Conservation (phyloP, 768 basidiomycete species). For the Naganishia randhawae region DNA sequence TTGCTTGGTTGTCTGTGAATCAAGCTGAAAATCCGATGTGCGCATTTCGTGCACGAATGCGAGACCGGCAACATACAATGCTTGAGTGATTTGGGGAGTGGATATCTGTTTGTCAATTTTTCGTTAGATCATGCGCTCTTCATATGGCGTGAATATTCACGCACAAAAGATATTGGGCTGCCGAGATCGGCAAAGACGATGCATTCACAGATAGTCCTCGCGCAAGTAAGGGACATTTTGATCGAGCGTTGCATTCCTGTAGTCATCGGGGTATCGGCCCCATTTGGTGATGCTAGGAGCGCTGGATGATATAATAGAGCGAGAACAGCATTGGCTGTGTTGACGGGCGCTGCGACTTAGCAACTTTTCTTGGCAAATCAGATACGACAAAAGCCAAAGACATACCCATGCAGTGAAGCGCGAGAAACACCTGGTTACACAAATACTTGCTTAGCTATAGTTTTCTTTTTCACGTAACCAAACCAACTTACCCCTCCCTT, state of each 20-base stretch:
- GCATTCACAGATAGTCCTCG: slow-evolving; percentile 47
- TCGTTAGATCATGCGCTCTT: neutral
- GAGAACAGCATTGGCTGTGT: slow-evolving; percentile 46
- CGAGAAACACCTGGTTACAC: slow-evolving; percentile 22
- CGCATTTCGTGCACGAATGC: slow-evolving; percentile 26
- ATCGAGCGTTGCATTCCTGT: slow-evolving; percentile 41
- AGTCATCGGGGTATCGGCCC: slow-evolving; percentile 47
- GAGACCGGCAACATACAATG: slow-evolving; percentile 32
- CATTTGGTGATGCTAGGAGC: slow-evolving; percentile 41
- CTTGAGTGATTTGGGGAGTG: slow-evolving; percentile 31
- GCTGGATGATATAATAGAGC: slow-evolving; percentile 48
- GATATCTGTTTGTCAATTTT: slow-evolving; percentile 15
- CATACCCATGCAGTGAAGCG: slow-evolving; percentile 26
- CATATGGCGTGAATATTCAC: neutral
- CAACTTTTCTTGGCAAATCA: no score
- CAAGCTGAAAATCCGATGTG: neutral
- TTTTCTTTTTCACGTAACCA: neutral
- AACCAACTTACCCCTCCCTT: slow-evolving; percentile 24
- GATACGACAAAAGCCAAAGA: neutral
- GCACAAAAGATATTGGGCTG: slow-evolving; percentile 30
- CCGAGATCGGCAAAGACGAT: slow-evolving; percentile 39
- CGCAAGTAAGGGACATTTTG: slow-evolving; percentile 39
- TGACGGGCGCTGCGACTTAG: slow-evolving; percentile 27
- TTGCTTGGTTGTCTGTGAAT: neutral
- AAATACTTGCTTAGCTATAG: neutral